A percentile compares a stretch with the other conserved stretches of the same genome.
Conservation (phyloP, 495 filamentous ascomycete genomes). For the Penicillium manginii region DNA sequence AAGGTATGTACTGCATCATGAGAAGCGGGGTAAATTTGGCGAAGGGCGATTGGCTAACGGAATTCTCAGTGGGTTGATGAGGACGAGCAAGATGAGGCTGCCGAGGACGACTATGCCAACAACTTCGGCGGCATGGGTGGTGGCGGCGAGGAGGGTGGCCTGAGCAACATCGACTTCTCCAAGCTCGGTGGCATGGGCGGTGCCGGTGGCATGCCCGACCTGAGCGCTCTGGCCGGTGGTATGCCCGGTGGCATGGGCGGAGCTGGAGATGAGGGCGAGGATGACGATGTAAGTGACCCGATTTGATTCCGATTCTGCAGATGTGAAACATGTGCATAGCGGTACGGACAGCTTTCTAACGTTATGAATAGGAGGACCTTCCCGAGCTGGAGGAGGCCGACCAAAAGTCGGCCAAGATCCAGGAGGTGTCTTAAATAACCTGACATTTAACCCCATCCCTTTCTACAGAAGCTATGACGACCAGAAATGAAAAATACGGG, state of each 20-base stretch:
- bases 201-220: conserved; percentile 43
- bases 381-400: conserved; percentile 60
- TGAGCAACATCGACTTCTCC: conserved; percentile 78
- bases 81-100: conserved; percentile 91
- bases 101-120: conserved; percentile 76
- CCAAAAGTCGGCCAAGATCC: conserved; percentile 55
- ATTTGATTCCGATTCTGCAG: conserved; percentile 5
- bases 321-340: conserved; percentile 35
- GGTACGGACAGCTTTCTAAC: neutral
- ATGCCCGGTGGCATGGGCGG: conserved; percentile 46
- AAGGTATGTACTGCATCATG: conserved; percentile 62
- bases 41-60: conserved; percentile 24
- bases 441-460: conserved; percentile 9
- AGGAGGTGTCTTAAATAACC: conserved; percentile 57
- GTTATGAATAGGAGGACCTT: conserved; percentile 59
- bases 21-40: neutral
- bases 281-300: conserved; percentile 53
- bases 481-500: conserved; percentile 33
- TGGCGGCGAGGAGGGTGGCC: conserved; percentile 63
- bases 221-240: conserved; percentile 51
- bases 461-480: conserved; percentile 32
- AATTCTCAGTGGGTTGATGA: conserved; percentile 88
- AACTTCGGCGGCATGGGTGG: conserved; percentile 71
- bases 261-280: conserved; percentile 65
- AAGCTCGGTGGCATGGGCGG: conserved; percentile 73